Base-by-base conservation (phyloP, 148 eudicot species). In the Vaccinium myrtillus region DNA sequence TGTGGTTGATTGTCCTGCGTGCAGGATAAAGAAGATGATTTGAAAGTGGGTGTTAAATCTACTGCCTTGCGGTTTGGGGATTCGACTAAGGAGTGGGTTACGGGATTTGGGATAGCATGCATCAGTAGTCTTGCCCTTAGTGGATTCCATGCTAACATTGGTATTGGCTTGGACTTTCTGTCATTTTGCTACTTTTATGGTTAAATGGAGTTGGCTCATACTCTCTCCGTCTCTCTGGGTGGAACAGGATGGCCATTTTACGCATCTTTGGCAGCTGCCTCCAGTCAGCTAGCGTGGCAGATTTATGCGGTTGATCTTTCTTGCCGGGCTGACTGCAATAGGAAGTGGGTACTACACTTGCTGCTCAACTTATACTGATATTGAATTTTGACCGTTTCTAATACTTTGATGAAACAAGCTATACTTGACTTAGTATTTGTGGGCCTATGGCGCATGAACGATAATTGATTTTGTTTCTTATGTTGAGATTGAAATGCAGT, bases 41-140 rank as follows among this genome's bases (percentile, higher is more conserved):
- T 94, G 87, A 90, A 86, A 91, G 99, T 94, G 58, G 98, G 99
- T 86, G 94, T 97, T 55, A 95, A 95, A 91, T 95, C 98, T 83
- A 95, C 96, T 8, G 99, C 99, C 83, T 89, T 97, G 87, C 92
- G 96, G 85, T 97, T 95, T 88, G 99, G 98, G 54, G 92, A 97
- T 86, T 92, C 93, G 25, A 93, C 96, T 48, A 94, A 92, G 87
- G 84, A 89, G 85, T 94, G 98, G 98, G 63, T 96, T 69, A 77
- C 92, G 70, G 97, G 97, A 18, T 94, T 96, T 90, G 97, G 98
- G 77, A n/a, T 88, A 83, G 92, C 93, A 63, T 94, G 94, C 90
- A 90, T 91, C 77, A 81, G 91, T 84, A 87, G 94, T 85, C 98
- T 96, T 84, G 95, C 93, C 79, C 81, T 96, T n/a, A 85, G 97